Base-by-base conservation (phyloP, 305 asterid species). In the Lippia alba region DNA sequence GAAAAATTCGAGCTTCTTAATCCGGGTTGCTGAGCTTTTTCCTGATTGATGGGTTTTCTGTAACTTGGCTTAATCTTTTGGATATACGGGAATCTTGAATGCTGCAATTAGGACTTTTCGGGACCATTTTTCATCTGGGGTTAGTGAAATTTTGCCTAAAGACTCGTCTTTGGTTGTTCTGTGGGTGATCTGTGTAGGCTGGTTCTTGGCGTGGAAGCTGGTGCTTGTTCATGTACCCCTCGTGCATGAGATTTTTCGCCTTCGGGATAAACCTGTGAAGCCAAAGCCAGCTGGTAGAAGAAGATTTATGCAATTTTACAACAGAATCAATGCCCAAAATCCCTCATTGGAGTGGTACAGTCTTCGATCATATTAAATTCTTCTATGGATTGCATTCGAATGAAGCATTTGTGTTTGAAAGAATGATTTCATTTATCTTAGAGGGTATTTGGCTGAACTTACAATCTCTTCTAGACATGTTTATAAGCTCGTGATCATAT, bases 161-260 rank as follows among this genome's bases (percentile, higher is more conserved):
- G 32, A 20, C 49, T 55, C 8, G 61, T 69, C 45, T 41, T 8
- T 41, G 44, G 59, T 12, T 49, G 0, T 33, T 62, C 4, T 48
- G 8, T 51, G 61, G 36, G 61, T 12, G 11, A 46, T 65, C 10
- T 79, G 55, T 82, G 60, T 71, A 89, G 99, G 96, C 30, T 94
- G 99, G 98, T 86, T 90, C 17, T 78, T 87, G 85, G 99, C 96
- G 20, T 94, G 99, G 99, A 94, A 90, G 75, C 87, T 91, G 73
- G 97, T 94, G 63, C 85, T 94, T 72, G 97, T 89, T 78, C 97
- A 24, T 24, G 30, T 24, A 24, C 30, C 30, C 3, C 30, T 24
- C 30, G 1, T 24, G 30, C 30, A 24, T 79, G 99, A 94, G 80
- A 88, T 94, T 57, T 92, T 90, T 69, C 92, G 97, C 39, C 82